Evolutionary conservation across 2,329 filamentous ascomycete species (phyloP).

Genomic region (Trichoderma sp.): DNA sequence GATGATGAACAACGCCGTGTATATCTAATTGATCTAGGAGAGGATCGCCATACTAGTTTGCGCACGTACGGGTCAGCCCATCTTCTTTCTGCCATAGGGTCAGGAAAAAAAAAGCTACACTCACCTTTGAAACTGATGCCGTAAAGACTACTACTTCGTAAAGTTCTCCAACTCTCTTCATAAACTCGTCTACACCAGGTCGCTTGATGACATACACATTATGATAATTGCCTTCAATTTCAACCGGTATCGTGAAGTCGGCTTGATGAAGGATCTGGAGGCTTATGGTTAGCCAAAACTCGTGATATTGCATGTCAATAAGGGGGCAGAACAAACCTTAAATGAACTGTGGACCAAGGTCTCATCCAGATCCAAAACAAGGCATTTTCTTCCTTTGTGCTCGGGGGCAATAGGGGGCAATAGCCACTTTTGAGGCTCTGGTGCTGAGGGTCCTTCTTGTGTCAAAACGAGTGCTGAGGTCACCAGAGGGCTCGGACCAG

Average conservation of each 20-base stretch:
- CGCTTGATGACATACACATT: conserved; percentile 99
- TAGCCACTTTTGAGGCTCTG: conserved; percentile 62
- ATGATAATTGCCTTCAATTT: conserved; percentile 98
- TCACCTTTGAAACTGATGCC: conserved; percentile 93
- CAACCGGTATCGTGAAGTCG: conserved; percentile 97
- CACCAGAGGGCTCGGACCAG: conserved; percentile 46
- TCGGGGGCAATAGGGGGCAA: conserved; percentile 80
- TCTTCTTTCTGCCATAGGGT: neutral
- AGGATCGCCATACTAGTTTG: conserved; percentile 83
- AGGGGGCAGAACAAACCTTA: conserved; percentile 65
- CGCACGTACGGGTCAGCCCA: neutral
- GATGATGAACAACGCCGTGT: conserved; percentile 92
- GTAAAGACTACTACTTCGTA: conserved; percentile 99
- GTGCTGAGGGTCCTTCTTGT: conserved; percentile 47
- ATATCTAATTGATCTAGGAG: conserved; percentile 96
- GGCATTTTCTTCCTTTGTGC: conserved; percentile 84
- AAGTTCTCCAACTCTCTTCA: conserved; percentile 96
- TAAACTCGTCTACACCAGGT: conserved; percentile 97
- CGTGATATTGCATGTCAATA: neutral
- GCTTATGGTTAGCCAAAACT: conserved; percentile 23
- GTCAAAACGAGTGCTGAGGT: conserved; percentile 42
- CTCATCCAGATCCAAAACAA: conserved; percentile 94
- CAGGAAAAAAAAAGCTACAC: neutral
- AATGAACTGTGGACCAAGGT: conserved; percentile 98
- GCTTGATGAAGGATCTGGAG: conserved; percentile 90